Conservation (phyloP, 2,329 filamentous ascomycete genomes). For the Botrytis byssoidea region DNA sequence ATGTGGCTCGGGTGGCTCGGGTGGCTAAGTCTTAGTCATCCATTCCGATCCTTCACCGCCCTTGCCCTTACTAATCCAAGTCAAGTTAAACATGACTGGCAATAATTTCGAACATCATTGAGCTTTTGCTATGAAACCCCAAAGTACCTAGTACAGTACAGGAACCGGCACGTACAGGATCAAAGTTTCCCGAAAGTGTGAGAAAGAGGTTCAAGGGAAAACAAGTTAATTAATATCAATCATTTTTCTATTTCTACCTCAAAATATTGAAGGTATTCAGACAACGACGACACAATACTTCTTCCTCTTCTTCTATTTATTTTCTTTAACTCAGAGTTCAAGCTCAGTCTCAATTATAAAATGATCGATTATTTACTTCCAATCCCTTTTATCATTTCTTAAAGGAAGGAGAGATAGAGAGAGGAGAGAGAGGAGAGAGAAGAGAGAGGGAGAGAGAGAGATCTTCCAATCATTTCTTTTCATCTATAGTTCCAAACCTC, state of each 20-base stretch:
- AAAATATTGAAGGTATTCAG: slow-evolving; percentile 4
- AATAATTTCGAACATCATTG: slow-evolving; percentile 11
- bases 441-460: neutral
- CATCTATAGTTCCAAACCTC: neutral
- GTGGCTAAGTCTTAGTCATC: neutral
- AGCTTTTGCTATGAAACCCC: neutral
- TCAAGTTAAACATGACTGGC: neutral
- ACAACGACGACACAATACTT: neutral
- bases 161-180: neutral
- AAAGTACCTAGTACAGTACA: neutral
- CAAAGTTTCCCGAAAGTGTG: neutral
- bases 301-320: neutral
- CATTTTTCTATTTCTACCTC: neutral
- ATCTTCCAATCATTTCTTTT: neutral
- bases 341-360: neutral
- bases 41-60: neutral
- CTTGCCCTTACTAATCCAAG: neutral
- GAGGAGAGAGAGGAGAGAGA: neutral
- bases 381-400: slow-evolving; percentile 1
- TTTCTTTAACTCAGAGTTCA: neutral
- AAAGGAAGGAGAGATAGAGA: neutral
- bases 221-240: neutral
- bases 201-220: slow-evolving; percentile 6
- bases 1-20: no score
- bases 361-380: neutral